These are phyloP conservation scores for Pseudocercospora ulei DNA, from an alignment of 2,329 filamentous ascomycete genomes.

Conservation along the genomic window DNA sequence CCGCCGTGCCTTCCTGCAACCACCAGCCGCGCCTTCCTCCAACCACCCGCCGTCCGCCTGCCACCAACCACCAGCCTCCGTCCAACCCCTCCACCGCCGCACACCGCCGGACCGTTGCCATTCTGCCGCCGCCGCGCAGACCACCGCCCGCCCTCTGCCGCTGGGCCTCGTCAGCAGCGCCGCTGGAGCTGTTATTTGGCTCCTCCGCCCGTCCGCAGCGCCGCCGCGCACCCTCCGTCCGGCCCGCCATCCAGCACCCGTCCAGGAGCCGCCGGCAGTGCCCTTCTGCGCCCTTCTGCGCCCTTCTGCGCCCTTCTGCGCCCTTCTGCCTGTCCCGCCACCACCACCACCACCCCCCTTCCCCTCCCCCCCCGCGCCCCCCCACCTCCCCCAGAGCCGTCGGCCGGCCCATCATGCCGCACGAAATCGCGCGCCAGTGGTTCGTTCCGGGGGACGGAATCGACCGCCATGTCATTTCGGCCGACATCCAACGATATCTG, in stretches of 20 bases:
- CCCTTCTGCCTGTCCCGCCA: too few species aligned
- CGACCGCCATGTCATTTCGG: constrained; percentile 45
- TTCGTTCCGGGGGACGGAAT: constrained; percentile 45
- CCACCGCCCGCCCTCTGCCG: background rate
- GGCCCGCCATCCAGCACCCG: constrained; percentile 2
- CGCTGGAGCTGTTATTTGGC: too few species aligned
- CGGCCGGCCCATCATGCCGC: constrained; percentile 26
- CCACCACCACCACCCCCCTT: too few species aligned
- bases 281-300: too few species aligned
- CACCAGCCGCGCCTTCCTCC: background rate
- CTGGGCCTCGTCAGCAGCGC: constrained; percentile 6
- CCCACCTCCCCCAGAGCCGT: too few species aligned
- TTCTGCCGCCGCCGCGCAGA: background rate
- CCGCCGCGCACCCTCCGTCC: constrained; percentile 1
- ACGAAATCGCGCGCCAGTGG: constrained; percentile 40
- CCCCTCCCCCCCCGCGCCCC: too few species aligned
- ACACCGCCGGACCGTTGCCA: background rate
- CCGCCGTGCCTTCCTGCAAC: background rate
- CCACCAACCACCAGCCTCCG: background rate
- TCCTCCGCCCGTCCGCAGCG: constrained; percentile 2
- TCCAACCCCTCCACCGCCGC: background rate
- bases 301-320: too few species aligned
- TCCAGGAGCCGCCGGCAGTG: too few species aligned
- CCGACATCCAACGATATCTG: constrained; percentile 46
- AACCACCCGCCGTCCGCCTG: background rate